These are phyloP conservation scores for Suillus brevipes DNA, from an alignment of 768 basidiomycete genomes.

Conservation along the genomic window DNA sequence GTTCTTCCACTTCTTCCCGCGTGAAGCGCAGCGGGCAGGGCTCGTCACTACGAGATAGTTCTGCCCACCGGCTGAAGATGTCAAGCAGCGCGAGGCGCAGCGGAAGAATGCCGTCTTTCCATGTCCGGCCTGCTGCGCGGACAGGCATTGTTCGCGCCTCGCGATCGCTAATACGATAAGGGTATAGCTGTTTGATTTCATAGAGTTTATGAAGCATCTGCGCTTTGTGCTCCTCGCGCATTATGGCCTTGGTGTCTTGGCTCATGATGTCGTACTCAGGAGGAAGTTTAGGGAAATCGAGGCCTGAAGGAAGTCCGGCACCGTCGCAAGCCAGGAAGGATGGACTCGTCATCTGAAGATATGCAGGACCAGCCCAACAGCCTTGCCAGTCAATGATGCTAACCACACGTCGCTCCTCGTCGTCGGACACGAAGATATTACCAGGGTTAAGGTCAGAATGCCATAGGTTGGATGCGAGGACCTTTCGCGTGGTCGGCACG, in stretches of 20 bases:
- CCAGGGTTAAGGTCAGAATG: conserved; percentile 30
- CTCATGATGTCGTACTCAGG: conserved; percentile 14
- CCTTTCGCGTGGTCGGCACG: conserved; percentile 20
- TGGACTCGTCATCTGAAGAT: conserved; percentile 17
- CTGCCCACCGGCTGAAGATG: conserved; percentile 12
- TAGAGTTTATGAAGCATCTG: conserved; percentile 20
- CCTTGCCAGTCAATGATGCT: conserved; percentile 35
- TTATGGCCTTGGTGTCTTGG: conserved; percentile 9
- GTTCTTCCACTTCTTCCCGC: conserved; percentile 13
- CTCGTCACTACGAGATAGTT: conserved; percentile 12
- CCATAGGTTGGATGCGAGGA: conserved; percentile 26
- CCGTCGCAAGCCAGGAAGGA: conserved; percentile 12
- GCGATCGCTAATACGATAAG: conserved; percentile 14
- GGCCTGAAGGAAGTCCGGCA: conserved; percentile 10
- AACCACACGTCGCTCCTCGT: conserved; percentile 18
- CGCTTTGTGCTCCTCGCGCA: conserved; percentile 14
- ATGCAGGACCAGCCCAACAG: conserved; percentile 17
- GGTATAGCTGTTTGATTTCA: conserved; percentile 19
- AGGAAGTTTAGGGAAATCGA: conserved; percentile 17
- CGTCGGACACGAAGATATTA: conserved; percentile 27
- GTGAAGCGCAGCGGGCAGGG: conserved; percentile 19
- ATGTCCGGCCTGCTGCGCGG: conserved; percentile 18
- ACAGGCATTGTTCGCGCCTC: conserved; percentile 17
- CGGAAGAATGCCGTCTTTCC: conserved; percentile 19
- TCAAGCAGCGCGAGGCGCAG: conserved; percentile 18